Conservation (phyloP, 2,329 filamentous ascomycete species). For the Elsinoe fawcettii region DNA sequence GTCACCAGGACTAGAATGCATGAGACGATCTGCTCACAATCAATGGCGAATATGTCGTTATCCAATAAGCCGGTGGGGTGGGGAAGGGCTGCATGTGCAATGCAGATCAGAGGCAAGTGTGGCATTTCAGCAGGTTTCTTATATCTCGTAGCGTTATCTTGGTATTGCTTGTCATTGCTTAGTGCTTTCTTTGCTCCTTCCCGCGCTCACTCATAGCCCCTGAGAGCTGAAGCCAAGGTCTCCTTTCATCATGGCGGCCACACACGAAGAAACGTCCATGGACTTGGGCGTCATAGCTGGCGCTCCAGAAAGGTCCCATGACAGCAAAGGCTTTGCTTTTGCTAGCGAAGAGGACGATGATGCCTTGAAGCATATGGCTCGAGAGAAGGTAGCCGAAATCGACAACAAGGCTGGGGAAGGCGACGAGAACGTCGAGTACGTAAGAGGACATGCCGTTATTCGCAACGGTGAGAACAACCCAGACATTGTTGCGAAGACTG, state of each 20-base stretch:
- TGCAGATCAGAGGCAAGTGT: not conserved
- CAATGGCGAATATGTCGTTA: slow-evolving; percentile 4
- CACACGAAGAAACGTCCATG: not conserved
- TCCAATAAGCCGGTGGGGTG: not conserved
- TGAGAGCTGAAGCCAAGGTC: not conserved
- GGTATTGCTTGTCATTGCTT: slow-evolving; percentile 7
- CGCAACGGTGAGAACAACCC: not conserved
- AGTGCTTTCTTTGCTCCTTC: not conserved
- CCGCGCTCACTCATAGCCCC: not conserved
- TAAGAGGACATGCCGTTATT: slow-evolving; percentile 1
- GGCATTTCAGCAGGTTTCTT: not conserved
- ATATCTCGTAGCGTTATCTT: not conserved
- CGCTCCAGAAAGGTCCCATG: not conserved
- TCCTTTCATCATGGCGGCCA: not conserved
- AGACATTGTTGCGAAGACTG: not conserved
- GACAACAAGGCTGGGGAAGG: not conserved
- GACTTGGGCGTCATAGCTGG: not conserved
- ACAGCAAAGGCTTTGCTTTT: not conserved
- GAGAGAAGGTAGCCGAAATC: not conserved
- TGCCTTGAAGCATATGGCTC: not conserved
- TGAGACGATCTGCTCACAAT: not conserved
- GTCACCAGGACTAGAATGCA: not conserved
- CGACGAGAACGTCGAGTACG: slow-evolving; percentile 3
- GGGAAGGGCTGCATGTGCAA: not conserved
- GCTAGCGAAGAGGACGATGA: not conserved